Base-by-base conservation (phyloP, 2,329 filamentous ascomycete genomes). In the Aspergillus sp. region DNA sequence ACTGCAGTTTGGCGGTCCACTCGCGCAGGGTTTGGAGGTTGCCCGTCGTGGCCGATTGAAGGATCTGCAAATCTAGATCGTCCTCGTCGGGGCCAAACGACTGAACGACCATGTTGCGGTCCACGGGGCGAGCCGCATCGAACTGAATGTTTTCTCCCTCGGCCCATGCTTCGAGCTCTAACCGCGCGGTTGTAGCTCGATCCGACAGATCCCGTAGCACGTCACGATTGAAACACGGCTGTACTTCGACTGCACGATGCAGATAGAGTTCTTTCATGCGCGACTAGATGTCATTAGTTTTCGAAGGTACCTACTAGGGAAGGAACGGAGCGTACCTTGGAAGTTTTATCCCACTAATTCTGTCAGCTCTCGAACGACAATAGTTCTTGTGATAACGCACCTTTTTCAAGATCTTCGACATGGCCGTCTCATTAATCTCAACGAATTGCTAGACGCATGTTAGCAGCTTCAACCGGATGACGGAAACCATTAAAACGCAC, bases 371-470 rank as follows among this genome's bases (percentile, higher is more conserved):
- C 40, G 16, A 52, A 53, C 22, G 22, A 53, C 35, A 2, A 30
- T 9, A 2, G 10, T 30, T 30, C 26, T 30, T 30, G 2, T 7
- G 17, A 7, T 13, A 8, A 70, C 77, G 55, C 66, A 85, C 83
- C 82, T 99, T 99, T 76, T 99, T 99, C 58, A 99, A 77, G 54
- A 99, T 99, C 73, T 99, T 99, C 24, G 93, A 96, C 71, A 97
- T 96, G 14, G 92, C 94, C 1, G 90, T 96, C 65, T 94, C 93
- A 69, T 99, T 99, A 68, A 97, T 89, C 72, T 97, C 93, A 59
- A 99, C 91, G 73, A 97, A 99, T 78, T 97, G 94, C 78, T 96
- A 63, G 45, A 6, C 40, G 32, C 13, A 50, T 26, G 30, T 8
- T 16, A 26, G 17, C 26, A 30, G 3, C 26, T 30, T 30, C 7